These are phyloP conservation scores for Scenedesmus sp. DNA, from an alignment of 163 green algal genomes.

Conservation along the genomic window DNA sequence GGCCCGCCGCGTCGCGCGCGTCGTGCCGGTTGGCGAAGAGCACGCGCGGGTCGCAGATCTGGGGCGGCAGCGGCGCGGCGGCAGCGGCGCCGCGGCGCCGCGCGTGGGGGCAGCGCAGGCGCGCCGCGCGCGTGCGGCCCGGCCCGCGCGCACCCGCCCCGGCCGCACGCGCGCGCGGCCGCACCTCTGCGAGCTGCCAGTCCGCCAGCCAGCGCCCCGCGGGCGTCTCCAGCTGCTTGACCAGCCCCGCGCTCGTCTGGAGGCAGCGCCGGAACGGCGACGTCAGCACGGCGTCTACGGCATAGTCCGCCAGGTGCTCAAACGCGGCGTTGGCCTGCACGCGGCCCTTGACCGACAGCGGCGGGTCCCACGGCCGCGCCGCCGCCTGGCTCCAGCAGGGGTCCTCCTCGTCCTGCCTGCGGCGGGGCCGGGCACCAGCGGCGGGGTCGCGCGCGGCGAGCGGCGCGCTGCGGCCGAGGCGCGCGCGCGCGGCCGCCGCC, in stretches of 20 bases:
- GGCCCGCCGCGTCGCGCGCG: background rate
- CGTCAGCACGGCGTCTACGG: constrained; percentile 50
- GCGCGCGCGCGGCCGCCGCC: too few relatives aligned
- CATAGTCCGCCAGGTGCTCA: background rate
- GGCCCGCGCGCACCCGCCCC: background rate
- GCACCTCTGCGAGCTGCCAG: constrained; percentile 56
- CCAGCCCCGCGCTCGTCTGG: constrained; percentile 54
- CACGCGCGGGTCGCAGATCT: constrained; percentile 56
- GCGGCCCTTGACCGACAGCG: constrained; percentile 26
- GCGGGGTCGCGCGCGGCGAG: too few relatives aligned
- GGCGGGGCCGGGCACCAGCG: background rate
- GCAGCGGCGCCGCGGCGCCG: background rate
- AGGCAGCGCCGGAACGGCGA: constrained; percentile 57
- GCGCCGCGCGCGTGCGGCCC: background rate
- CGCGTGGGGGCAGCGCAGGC: background rate
- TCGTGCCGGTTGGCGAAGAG: constrained; percentile 45
- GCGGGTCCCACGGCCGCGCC: constrained; percentile 34
- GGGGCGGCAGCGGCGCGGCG: background rate
- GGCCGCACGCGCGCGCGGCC: background rate
- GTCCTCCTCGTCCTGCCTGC: constrained; percentile 44
- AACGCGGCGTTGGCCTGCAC: constrained; percentile 27
- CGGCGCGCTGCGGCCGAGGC: background rate
- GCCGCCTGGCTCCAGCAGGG: constrained; percentile 20
- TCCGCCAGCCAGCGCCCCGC: constrained; percentile 55
- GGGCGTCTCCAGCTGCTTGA: constrained; percentile 25